phyloP scores from a whole-genome alignment of 805 yeast genomes.

The Candida lessepsii region DNA sequence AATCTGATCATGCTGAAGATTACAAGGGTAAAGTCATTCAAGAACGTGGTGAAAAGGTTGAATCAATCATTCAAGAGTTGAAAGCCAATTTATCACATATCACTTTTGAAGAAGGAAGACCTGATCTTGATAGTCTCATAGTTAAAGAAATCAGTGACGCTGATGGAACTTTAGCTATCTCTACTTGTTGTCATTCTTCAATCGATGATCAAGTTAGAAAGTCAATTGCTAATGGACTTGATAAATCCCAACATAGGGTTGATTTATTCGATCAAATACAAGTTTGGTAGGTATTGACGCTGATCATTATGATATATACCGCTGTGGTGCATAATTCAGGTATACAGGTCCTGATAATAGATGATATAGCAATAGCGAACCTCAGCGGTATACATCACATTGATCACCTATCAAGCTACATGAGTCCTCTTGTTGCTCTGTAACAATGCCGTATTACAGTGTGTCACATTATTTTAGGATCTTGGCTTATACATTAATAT shows the following conservation, averaged over 20 bases:
- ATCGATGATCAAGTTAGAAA: constrained; percentile 38
- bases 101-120: constrained; percentile 47
- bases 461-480: too few species aligned
- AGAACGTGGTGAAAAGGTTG: constrained; percentile 8
- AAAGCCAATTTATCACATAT: constrained; percentile 30
- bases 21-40: background rate
- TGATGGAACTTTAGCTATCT: constrained; percentile 43
- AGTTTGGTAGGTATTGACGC: constrained; percentile 28
- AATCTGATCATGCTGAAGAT: background rate
- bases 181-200: constrained; percentile 48
- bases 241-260: constrained; percentile 26
- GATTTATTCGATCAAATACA: constrained; percentile 39
- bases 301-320: background rate
- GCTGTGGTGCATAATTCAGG: too few species aligned
- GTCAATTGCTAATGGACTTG: constrained; percentile 27
- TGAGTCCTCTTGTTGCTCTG: too few species aligned
- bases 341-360: too few species aligned
- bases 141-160: constrained; percentile 34
- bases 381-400: too few species aligned
- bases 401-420: too few species aligned
- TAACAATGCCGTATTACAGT: too few species aligned
- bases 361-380: too few species aligned
- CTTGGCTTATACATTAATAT: too few species aligned
- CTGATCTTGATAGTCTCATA: constrained; percentile 35
- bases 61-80: constrained; percentile 14